Base-by-base conservation (phyloP, 306 rosid genomes). In the Corylus avellana region DNA sequence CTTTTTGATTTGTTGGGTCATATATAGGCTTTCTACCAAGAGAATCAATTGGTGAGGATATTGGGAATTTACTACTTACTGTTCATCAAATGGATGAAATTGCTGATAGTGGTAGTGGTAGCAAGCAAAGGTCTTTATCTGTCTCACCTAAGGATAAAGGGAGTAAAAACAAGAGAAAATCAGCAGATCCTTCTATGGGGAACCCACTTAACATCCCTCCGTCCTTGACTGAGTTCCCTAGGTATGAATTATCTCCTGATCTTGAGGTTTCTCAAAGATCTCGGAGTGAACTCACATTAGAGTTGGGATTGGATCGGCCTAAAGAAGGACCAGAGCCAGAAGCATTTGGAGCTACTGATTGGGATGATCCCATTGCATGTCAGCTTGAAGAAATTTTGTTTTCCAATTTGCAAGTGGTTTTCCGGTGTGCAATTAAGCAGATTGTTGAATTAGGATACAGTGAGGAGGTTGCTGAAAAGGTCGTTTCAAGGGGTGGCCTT, bases 311-410 rank as follows among this genome's bases (percentile, higher is more conserved):
- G 51, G 78, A 80, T 72, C 68, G 22, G 70, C 69, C 37, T 37
- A 79, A 49, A 75, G 80, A 59, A 35, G 81, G 84, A 76, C 54
- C 62, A 32, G 82, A 70, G 14, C 59, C 9, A 13, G 75, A 58
- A 50, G 72, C 71, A 61, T 63, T 11, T 58, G 90, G 86, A 68
- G 37, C 66, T 82, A 68, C 56, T 39, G 92, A 90, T 75, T 86
- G 93, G 97, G 84, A 77, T 68, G 90, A 89, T 82, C 89, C 90
- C 12, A 78, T 86, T 53, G 88, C 83, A 25, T 42, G 66, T 29
- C 80, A 85, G 75, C 89, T 91, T 58, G 92, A 88, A 83, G 88
- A 81, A 55, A 66, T 85, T 22, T 54, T 91, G 66, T 29, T 86
- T 67, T 72, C 85, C 12, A 85, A 88, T 77, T 82, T 89, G 92